phyloP scores from a whole-genome alignment of 1,139 yeast species.

The Saccharomyces pastorianus region DNA sequence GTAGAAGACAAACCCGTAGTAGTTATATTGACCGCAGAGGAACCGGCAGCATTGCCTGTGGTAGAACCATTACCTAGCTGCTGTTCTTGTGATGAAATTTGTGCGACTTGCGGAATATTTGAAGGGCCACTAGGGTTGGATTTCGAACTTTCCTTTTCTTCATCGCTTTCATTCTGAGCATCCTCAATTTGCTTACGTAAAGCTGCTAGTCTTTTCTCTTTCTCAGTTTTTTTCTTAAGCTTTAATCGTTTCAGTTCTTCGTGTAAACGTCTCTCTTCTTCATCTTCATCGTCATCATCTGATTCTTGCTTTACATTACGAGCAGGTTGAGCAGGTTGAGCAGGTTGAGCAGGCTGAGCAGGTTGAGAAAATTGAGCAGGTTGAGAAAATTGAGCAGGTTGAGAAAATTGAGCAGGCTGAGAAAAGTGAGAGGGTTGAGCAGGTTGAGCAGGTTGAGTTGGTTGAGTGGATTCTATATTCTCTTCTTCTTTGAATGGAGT shows the following conservation, averaged over 20 bases:
- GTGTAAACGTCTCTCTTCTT: constrained; percentile 34
- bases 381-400: neutral
- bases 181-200: constrained; percentile 35
- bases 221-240: constrained; percentile 47
- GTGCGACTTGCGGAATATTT: constrained; percentile 21
- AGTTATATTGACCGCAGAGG: too few relatives aligned
- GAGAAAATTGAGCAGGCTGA: neutral
- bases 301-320: neutral
- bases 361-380: neutral
- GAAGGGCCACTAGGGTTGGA: neutral
- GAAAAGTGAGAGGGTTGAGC: neutral
- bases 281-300: constrained; percentile 29
- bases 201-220: constrained; percentile 29
- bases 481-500: constrained; percentile 3
- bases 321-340: neutral
- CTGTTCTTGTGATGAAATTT: constrained; percentile 2
- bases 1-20: too few relatives aligned
- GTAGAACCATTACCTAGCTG: neutral
- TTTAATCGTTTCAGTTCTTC: constrained; percentile 36
- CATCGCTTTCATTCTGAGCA: constrained; percentile 32
- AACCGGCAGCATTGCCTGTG: too few relatives aligned
- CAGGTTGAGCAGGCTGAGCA: neutral
- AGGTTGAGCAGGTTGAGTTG: neutral
- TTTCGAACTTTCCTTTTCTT: constrained; percentile 4
- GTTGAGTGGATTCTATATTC: neutral